These are phyloP conservation scores for Chytriomyces sp. DNA, from an alignment of 192 early-diverging fungal genomes.

Conservation along the genomic window DNA sequence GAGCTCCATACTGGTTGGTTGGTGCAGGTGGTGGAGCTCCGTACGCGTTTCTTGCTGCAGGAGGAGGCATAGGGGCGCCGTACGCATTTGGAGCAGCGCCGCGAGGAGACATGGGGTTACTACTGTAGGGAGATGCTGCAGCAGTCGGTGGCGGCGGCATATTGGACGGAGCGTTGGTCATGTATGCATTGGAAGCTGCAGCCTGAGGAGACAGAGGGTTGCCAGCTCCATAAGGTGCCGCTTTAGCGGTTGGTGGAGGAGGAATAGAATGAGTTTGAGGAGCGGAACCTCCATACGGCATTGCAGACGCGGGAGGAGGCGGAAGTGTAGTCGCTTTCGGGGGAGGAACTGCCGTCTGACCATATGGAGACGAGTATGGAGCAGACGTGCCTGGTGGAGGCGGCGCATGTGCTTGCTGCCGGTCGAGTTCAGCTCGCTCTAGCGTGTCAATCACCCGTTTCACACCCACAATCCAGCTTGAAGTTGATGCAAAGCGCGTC, in stretches of 20 bases:
- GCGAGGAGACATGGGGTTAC: too few relatives aligned
- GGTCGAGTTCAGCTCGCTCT: slow-evolving; percentile 31
- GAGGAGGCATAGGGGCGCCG: neutral
- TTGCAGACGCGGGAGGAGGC: neutral
- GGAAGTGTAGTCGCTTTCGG: neutral
- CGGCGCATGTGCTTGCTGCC: neutral
- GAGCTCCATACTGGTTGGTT: neutral
- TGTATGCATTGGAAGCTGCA: neutral
- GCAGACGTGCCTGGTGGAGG: neutral
- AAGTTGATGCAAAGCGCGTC: slow-evolving; percentile 64
- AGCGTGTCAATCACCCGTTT: slow-evolving; percentile 66
- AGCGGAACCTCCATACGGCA: neutral
- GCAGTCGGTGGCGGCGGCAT: too few relatives aligned
- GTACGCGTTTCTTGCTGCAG: neutral
- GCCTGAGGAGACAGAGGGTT: too few relatives aligned
- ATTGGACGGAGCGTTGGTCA: too few relatives aligned
- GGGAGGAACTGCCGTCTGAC: too few relatives aligned
- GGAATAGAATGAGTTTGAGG: neutral
- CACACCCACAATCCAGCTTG: slow-evolving; percentile 69
- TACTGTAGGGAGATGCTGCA: too few relatives aligned
- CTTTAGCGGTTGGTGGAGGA: slow-evolving; percentile 3
- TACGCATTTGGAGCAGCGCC: too few relatives aligned
- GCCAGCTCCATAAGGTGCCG: too few relatives aligned
- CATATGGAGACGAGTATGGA: neutral
- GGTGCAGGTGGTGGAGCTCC: neutral